Percentiles rank a stretch among this genome's conserved stretches.
phyloP scores from a whole-genome alignment of 2,329 filamentous ascomycete genomes.

The Juglanconis sp. region DNA sequence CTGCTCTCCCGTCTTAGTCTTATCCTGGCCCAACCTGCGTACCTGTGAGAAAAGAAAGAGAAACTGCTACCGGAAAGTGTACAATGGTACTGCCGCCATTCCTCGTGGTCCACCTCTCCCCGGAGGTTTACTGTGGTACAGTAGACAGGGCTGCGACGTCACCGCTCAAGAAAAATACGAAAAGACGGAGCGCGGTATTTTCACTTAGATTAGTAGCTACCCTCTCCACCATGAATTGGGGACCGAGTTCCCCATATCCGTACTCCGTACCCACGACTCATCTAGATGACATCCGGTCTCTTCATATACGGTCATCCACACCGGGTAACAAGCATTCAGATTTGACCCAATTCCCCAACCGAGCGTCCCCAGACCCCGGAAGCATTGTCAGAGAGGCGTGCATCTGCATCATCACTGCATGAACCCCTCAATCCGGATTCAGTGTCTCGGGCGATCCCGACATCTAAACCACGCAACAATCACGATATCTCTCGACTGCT shows the following conservation, averaged over 20 bases:
- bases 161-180: not conserved
- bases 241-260: not conserved
- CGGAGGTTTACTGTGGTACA: not conserved
- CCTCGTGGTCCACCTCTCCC: no score
- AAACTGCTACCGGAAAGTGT: no score
- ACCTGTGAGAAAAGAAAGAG: no score
- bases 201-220: not conserved
- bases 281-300: not conserved
- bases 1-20: no score
- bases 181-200: not conserved
- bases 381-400: not conserved
- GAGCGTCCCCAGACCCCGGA: not conserved
- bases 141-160: not conserved
- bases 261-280: no score
- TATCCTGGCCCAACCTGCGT: no score
- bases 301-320: not conserved
- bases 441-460: constrained; percentile 1
- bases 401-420: not conserved
- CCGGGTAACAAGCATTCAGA: not conserved
- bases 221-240: not conserved
- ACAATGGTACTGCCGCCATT: not conserved
- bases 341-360: not conserved
- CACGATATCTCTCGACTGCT: not conserved
- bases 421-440: not conserved
- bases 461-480: constrained; percentile 4